Evolutionary conservation across 2,329 filamentous ascomycete genomes (phyloP).

Genomic region (Huntiella bhutanensis): DNA sequence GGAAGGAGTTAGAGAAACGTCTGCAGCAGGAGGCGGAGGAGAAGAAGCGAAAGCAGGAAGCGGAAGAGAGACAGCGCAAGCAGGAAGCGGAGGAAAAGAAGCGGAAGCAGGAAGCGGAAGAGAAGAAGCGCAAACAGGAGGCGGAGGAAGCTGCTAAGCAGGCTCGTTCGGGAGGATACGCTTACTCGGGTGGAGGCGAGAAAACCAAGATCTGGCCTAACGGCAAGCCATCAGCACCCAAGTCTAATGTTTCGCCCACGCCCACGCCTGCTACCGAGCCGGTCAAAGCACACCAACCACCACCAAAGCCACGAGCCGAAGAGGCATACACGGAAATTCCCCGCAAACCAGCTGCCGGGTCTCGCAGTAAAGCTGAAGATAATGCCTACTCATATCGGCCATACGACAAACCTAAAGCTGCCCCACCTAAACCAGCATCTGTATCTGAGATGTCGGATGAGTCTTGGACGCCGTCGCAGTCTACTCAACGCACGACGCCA

Average conservation of each 20-base stretch:
- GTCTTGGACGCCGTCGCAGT: constrained; percentile 70
- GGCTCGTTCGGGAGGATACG: constrained; percentile 26
- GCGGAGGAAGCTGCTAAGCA: constrained; percentile 18
- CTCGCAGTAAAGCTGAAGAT: constrained; percentile 29
- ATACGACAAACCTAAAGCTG: constrained; percentile 49
- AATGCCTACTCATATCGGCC: constrained; percentile 53
- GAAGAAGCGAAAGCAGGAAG: constrained; percentile 17
- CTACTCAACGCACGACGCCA: constrained; percentile 66
- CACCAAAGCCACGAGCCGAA: constrained; percentile 14
- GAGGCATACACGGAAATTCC: constrained; percentile 14
- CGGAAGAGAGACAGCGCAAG: constrained; percentile 19
- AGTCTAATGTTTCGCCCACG: constrained; percentile 10
- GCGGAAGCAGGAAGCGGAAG: constrained; percentile 23
- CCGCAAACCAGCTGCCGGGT: constrained; percentile 31
- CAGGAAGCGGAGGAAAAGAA: constrained; percentile 20
- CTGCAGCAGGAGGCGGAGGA: constrained; percentile 23
- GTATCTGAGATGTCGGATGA: constrained; percentile 56
- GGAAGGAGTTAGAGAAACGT: constrained; percentile 24
- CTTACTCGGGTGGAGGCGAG: constrained; percentile 47
- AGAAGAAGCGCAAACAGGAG: constrained; percentile 22
- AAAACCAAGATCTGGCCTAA: constrained; percentile 52
- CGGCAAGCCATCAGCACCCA: constrained; percentile 28
- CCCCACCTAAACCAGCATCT: constrained; percentile 41
- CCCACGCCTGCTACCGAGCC: constrained; percentile 14
- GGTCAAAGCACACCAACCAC: constrained; percentile 11